Conservation (phyloP, 345 rosid genomes). For the Cardamine occulta region DNA sequence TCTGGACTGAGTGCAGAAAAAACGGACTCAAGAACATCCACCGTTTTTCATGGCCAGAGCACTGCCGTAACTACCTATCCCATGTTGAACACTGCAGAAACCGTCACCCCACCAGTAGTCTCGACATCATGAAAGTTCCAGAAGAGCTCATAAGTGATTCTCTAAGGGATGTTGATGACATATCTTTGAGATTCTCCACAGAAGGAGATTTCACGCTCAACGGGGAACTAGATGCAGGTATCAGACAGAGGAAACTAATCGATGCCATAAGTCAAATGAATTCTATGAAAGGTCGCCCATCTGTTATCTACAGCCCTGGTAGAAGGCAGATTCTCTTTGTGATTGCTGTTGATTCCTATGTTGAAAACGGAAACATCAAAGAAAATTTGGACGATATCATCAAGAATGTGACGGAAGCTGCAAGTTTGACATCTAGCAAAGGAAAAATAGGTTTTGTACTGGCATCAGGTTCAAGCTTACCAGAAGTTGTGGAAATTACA, state of each 20-base stretch:
- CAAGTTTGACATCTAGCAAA: conserved; percentile 51
- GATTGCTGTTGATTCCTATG: conserved; percentile 71
- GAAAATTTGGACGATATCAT: conserved; percentile 54
- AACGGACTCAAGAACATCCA: conserved; percentile 96
- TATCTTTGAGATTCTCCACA: conserved; percentile 75
- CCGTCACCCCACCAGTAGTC: conserved; percentile 76
- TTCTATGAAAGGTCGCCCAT: conserved; percentile 51
- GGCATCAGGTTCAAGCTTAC: conserved; percentile 63
- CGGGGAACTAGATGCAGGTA: conserved; percentile 68
- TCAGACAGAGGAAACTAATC: conserved; percentile 70
- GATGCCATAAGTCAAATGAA: conserved; percentile 62
- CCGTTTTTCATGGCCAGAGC: conserved; percentile 98
- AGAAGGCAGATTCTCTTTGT: conserved; percentile 83
- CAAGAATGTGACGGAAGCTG: conserved; percentile 68
- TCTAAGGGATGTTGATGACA: conserved; percentile 75
- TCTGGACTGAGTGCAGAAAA: conserved; percentile 86
- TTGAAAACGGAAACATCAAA: conserved; percentile 50
- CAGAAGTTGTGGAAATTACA: conserved; percentile 61
- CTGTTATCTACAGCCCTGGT: conserved; percentile 58
- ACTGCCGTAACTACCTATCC: conserved; percentile 84
- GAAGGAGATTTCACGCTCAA: conserved; percentile 76
- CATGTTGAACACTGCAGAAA: conserved; percentile 78
- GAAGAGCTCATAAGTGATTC: conserved; percentile 93
- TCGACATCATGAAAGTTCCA: conserved; percentile 64
- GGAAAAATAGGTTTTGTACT: conserved; percentile 68